Percentiles rank a stretch among this genome's conserved stretches.
Conservation (phyloP, 106 monocot species). For the Alisma plantagoaquatica region DNA sequence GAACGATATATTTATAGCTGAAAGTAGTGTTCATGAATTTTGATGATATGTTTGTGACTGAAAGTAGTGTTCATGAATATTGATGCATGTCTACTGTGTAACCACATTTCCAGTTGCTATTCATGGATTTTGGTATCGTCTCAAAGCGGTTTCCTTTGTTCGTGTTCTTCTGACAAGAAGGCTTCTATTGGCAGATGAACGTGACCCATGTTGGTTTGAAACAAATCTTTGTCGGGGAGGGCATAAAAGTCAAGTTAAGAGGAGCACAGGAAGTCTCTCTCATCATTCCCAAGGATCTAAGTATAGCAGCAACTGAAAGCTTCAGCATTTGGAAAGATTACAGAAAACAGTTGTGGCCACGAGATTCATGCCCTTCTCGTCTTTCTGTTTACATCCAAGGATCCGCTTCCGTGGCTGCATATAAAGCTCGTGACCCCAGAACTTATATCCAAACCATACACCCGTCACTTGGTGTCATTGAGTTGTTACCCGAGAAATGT, state of each 20-base stretch:
- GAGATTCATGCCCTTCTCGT: conserved; percentile 34
- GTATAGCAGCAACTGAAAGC: conserved; percentile 23
- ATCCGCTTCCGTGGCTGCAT: conserved; percentile 31
- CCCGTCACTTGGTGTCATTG: conserved; percentile 34
- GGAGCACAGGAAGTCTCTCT: conserved; percentile 52
- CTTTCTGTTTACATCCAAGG: conserved; percentile 42
- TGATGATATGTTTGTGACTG: too few relatives aligned
- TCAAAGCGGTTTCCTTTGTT: too few relatives aligned
- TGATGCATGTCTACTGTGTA: too few relatives aligned
- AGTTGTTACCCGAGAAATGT: conserved; percentile 62
- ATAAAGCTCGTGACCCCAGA: conserved; percentile 12
- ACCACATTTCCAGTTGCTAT: too few relatives aligned
- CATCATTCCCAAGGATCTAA: conserved; percentile 36
- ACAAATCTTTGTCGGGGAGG: conserved; percentile 50
- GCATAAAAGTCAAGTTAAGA: conserved; percentile 45
- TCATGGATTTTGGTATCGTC: too few relatives aligned
- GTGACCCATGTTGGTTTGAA: conserved; percentile 37
- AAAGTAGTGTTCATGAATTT: too few relatives aligned
- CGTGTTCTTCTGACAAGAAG: too few relatives aligned
- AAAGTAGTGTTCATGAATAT: too few relatives aligned
- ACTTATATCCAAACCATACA: conserved; percentile 25
- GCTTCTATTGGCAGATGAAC: conserved; percentile 78
- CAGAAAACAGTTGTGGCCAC: conserved; percentile 15
- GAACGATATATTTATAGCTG: too few relatives aligned
- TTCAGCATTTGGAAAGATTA: conserved; percentile 5